A percentile compares a stretch with the other conserved stretches of the same genome.
These are phyloP conservation scores for Yamadazyma oceani DNA, from an alignment of 1,139 yeast genomes.

Conservation along the genomic window DNA sequence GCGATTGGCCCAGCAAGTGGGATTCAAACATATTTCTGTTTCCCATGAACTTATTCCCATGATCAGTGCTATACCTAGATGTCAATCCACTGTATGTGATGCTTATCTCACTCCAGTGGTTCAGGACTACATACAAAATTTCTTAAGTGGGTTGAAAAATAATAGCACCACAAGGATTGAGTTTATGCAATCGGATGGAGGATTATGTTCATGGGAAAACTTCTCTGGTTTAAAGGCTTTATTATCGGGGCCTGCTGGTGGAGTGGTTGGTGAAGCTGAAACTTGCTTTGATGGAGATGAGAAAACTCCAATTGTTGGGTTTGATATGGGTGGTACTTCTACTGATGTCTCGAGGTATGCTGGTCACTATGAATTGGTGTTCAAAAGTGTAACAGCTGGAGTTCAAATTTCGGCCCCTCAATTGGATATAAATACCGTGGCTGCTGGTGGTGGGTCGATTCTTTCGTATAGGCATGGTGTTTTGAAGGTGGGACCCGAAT, in stretches of 20 bases:
- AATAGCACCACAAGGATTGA: constrained; percentile 27
- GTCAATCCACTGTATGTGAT: constrained; percentile 72
- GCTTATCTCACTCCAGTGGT: constrained; percentile 78
- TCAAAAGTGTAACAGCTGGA: constrained; percentile 54
- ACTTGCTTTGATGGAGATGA: constrained; percentile 46
- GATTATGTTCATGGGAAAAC: constrained; percentile 46
- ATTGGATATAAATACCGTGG: constrained; percentile 56
- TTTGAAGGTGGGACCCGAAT: constrained; percentile 55
- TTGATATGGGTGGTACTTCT: constrained; percentile 64
- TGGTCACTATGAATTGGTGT: constrained; percentile 50
- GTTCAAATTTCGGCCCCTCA: constrained; percentile 57
- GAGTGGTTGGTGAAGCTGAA: constrained; percentile 55
- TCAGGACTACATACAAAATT: constrained; percentile 56
- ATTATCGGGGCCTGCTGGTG: constrained; percentile 60
- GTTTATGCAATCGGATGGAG: constrained; percentile 63
- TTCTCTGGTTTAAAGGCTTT: constrained; percentile 53
- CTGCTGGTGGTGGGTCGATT: constrained; percentile 61
- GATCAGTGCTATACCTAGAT: constrained; percentile 69
- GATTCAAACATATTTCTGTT: constrained; percentile 56
- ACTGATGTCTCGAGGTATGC: constrained; percentile 51
- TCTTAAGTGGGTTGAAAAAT: constrained; percentile 54
- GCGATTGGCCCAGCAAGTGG: constrained; percentile 53
- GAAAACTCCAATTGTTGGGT: constrained; percentile 48
- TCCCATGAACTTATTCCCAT: constrained; percentile 69
- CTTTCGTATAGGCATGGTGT: constrained; percentile 48